Percentiles rank a stretch among this genome's conserved stretches.
Evolutionary conservation across 768 basidiomycete species (phyloP).

Genomic region (Auricularia cornea): DNA sequence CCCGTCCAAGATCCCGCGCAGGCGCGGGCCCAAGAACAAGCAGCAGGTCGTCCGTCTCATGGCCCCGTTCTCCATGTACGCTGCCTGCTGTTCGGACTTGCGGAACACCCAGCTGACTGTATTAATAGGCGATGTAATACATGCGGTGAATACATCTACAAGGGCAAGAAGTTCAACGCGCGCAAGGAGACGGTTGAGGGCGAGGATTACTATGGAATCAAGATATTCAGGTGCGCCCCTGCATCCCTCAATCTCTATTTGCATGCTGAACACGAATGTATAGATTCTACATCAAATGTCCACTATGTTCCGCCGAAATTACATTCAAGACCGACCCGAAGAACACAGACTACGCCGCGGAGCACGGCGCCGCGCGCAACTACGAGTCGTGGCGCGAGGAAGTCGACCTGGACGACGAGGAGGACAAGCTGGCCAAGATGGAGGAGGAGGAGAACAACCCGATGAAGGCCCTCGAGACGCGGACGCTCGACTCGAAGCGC

Average conservation of each 20-base stretch:
- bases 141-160: slow-evolving; percentile 98
- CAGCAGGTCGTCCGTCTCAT: slow-evolving; percentile 98
- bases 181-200: slow-evolving; percentile 96
- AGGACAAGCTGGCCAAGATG: slow-evolving; percentile 73
- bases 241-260: not conserved
- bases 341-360: slow-evolving; percentile 88
- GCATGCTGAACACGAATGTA: not conserved
- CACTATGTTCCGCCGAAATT: slow-evolving; percentile 93
- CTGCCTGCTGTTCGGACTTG: slow-evolving; percentile 7
- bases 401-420: slow-evolving; percentile 56
- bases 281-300: slow-evolving; percentile 37
- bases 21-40: slow-evolving; percentile 85
- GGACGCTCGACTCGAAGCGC: slow-evolving; percentile 84
- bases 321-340: slow-evolving; percentile 99
- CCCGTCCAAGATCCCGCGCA: slow-evolving; percentile 87
- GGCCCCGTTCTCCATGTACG: slow-evolving; percentile 97
- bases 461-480: slow-evolving; percentile 93
- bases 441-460: slow-evolving; percentile 95
- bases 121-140: slow-evolving; percentile 77
- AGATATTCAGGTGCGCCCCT: slow-evolving; percentile 82
- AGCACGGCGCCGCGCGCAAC: slow-evolving; percentile 95
- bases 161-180: slow-evolving; percentile 99
- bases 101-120: slow-evolving; percentile 5
- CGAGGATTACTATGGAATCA: slow-evolving; percentile 97
- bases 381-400: slow-evolving; percentile 97